phyloP scores from a whole-genome alignment of 2,329 filamentous ascomycete species.

The Chrysoporthe deuterocubensis region DNA sequence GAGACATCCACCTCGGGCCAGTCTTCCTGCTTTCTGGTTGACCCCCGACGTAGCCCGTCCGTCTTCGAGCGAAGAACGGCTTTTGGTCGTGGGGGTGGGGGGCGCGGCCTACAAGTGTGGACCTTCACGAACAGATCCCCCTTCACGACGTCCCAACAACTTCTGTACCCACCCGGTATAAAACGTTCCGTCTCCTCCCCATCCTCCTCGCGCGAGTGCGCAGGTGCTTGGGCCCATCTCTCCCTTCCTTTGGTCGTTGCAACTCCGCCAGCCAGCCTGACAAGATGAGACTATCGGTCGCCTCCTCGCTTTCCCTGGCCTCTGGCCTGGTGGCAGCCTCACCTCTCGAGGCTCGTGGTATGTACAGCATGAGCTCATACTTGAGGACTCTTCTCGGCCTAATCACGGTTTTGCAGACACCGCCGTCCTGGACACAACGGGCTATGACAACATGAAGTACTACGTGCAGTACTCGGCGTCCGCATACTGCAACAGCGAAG shows the following conservation, averaged over 20 bases:
- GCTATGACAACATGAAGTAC: constrained; percentile 48
- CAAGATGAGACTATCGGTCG: constrained; percentile 27
- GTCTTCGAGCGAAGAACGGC: neutral
- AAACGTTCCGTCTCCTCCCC: constrained; percentile 1
- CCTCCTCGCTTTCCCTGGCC: constrained; percentile 18
- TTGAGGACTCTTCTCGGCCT: neutral
- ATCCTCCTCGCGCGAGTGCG: constrained; percentile 6
- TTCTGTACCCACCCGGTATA: constrained; percentile 10
- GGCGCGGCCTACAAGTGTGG: constrained; percentile 2
- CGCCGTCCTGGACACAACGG: constrained; percentile 35
- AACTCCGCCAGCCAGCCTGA: neutral
- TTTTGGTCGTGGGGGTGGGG: constrained; percentile 4
- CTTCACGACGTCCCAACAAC: constrained; percentile 8
- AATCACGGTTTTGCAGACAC: constrained; percentile 10
- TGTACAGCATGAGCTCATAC: neutral
- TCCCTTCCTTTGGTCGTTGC: neutral
- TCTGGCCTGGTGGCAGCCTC: constrained; percentile 22
- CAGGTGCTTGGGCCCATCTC: neutral
- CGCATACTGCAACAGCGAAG: constrained; percentile 57
- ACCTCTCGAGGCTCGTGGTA: constrained; percentile 22
- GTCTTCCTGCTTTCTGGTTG: neutral
- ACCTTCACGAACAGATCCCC: neutral
- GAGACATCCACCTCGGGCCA: neutral
- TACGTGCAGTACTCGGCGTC: constrained; percentile 57
- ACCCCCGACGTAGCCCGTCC: constrained; percentile 3